Conservation (phyloP, 139 green algal genomes). For the Diplosphaera chodatii region DNA sequence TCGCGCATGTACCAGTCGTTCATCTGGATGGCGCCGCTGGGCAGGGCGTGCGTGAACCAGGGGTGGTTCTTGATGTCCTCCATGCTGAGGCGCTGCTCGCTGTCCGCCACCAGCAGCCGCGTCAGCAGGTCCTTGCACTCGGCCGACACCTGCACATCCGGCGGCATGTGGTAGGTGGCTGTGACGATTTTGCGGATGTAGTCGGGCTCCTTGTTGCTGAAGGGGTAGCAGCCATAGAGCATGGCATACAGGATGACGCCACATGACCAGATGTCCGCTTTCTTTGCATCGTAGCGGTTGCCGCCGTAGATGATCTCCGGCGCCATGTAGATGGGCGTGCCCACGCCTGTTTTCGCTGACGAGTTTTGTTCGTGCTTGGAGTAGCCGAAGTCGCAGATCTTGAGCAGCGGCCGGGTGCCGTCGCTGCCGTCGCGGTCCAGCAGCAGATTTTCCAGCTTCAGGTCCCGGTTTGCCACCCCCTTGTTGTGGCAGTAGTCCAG, state of each 20-base stretch:
- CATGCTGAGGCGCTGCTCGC: constrained; percentile 40
- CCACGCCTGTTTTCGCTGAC: constrained; percentile 54
- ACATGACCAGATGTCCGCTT: constrained; percentile 69
- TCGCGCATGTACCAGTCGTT: constrained; percentile 26
- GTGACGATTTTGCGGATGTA: constrained; percentile 9
- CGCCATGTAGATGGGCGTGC: constrained; percentile 78
- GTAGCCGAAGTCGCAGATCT: constrained; percentile 71
- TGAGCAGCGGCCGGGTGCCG: constrained; percentile 32
- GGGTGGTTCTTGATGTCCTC: constrained; percentile 47
- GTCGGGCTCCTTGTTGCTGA: constrained; percentile 34
- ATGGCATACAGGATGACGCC: constrained; percentile 76
- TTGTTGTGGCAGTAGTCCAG: constrained; percentile 50
- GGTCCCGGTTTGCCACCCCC: constrained; percentile 50
- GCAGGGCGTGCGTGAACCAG: constrained; percentile 59
- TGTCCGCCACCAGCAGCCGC: constrained; percentile 45
- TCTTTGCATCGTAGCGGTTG: constrained; percentile 49
- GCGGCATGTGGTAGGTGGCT: constrained; percentile 40
- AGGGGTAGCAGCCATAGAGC: constrained; percentile 83
- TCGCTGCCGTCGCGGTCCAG: constrained; percentile 29
- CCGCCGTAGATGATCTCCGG: constrained; percentile 53
- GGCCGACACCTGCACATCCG: constrained; percentile 28
- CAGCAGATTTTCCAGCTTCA: constrained; percentile 63
- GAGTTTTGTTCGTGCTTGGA: constrained; percentile 55
- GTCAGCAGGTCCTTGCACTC: constrained; percentile 39
- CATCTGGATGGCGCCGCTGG: constrained; percentile 28